Conservation (phyloP, 768 basidiomycete genomes). For the Sporobolomyces pararoseus region DNA sequence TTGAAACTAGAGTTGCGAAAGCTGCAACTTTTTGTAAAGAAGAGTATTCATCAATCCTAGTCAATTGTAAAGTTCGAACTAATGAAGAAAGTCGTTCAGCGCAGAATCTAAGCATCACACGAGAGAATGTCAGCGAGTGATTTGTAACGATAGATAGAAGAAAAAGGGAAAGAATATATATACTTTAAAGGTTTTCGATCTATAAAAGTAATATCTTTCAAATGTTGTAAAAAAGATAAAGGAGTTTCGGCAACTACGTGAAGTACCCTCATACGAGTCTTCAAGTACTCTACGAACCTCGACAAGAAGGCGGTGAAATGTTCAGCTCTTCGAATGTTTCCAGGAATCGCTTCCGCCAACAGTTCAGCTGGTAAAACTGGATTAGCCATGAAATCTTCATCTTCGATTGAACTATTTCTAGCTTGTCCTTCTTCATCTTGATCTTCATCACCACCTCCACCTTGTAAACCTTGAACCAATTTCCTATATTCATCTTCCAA, state of each 20-base stretch:
- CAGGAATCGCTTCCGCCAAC: conserved; percentile 89
- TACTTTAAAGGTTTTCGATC: conserved; percentile 87
- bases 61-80: conserved; percentile 85
- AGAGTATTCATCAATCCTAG: conserved; percentile 81
- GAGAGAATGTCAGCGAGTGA: too few species aligned
- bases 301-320: conserved; percentile 98
- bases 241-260: conserved; percentile 99
- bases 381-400: conserved; percentile 82
- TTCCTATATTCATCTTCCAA: conserved; percentile 95
- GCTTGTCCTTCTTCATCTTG: conserved; percentile 50
- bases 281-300: conserved; percentile 96
- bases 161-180: neutral
- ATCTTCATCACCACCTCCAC: conserved; percentile 49
- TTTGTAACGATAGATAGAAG: too few species aligned
- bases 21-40: conserved; percentile 90
- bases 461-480: conserved; percentile 82
- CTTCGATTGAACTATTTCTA: conserved; percentile 48
- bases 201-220: conserved; percentile 98
- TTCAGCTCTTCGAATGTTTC: conserved; percentile 97
- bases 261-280: conserved; percentile 98
- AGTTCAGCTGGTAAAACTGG: conserved; percentile 96
- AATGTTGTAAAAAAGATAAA: conserved; percentile 89
- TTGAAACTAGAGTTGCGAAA: conserved; percentile 94
- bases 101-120: conserved; percentile 69
- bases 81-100: conserved; percentile 91